These are phyloP conservation scores for Picea sitchensis DNA, from an alignment of 75 land plant genomes.

Conservation along the genomic window DNA sequence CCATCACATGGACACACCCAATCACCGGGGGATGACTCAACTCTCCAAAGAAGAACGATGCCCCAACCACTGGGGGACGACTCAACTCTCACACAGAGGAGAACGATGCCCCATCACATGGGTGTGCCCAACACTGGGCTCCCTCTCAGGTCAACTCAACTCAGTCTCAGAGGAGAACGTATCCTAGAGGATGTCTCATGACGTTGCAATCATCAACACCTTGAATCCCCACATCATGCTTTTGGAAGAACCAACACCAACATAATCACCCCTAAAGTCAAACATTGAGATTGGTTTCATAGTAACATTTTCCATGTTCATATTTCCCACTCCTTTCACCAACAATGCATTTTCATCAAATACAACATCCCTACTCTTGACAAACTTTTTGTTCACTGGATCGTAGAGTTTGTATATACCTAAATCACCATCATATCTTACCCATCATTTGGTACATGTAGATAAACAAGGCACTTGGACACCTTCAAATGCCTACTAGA, in stretches of 20 bases:
- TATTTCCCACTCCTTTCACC: background rate
- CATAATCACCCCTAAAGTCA: background rate
- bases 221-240: background rate
- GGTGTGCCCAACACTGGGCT: too few relatives aligned
- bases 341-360: background rate
- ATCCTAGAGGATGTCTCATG: too few relatives aligned
- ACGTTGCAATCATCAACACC: too few relatives aligned
- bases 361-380: background rate
- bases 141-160: too few relatives aligned
- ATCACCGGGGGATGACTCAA: too few relatives aligned
- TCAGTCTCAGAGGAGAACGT: too few relatives aligned
- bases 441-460: background rate
- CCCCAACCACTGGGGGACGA: too few relatives aligned
- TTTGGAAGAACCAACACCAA: background rate
- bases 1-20: too few relatives aligned
- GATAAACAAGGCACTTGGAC: background rate
- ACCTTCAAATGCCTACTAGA: background rate
- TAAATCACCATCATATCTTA: background rate
- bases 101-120: too few relatives aligned
- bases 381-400: background rate
- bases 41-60: too few relatives aligned
- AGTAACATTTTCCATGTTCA: background rate
- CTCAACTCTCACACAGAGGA: too few relatives aligned
- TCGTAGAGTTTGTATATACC: background rate
- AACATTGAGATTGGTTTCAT: background rate